Conservation (phyloP, 306 rosid genomes). For the Malus domestica region DNA sequence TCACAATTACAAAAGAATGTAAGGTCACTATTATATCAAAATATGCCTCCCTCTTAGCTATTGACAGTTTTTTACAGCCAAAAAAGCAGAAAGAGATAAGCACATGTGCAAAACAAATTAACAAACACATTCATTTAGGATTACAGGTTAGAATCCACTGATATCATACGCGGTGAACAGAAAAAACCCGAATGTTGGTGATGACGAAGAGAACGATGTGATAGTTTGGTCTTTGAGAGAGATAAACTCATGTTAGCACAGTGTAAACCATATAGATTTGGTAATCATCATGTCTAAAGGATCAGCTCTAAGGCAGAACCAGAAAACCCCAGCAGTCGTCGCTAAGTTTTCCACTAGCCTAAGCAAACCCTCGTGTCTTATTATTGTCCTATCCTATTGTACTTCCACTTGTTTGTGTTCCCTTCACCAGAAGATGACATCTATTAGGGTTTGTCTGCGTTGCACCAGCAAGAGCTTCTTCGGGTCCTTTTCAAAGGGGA, state of each 20-base stretch:
- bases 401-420: conserved; percentile 14
- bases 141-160: not conserved
- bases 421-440: conserved; percentile 2
- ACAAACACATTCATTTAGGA: not conserved
- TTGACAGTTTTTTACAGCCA: not conserved
- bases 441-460: conserved; percentile 24
- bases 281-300: conserved; percentile 3
- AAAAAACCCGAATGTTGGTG: not conserved
- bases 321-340: conserved; percentile 1
- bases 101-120: not conserved
- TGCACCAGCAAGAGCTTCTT: not conserved
- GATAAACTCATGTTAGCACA: too few relatives aligned
- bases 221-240: too few relatives aligned
- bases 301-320: not conserved
- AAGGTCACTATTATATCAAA: not conserved
- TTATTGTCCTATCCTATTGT: not conserved
- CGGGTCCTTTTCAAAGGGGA: conserved; percentile 31
- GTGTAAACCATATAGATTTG: too few relatives aligned
- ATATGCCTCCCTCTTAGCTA: not conserved
- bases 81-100: not conserved
- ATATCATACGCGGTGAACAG: not conserved
- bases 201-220: too few relatives aligned
- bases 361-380: not conserved
- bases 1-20: not conserved
- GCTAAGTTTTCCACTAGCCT: not conserved